Evolutionary conservation across 176 grass and related monocot species (phyloP).

Genomic region (Lolium perenne): DNA sequence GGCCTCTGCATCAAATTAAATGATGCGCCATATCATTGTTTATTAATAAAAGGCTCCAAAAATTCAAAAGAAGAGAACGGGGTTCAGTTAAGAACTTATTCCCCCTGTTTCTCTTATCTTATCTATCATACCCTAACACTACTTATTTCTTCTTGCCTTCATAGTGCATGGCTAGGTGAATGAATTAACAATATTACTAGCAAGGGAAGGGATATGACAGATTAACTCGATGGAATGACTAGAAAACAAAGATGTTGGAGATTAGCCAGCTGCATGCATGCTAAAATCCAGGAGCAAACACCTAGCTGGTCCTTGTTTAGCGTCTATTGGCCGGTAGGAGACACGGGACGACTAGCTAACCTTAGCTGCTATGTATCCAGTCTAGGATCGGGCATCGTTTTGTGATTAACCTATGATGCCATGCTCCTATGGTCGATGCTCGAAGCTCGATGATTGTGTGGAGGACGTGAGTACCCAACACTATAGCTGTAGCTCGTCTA

Average conservation of each 20-base stretch:
- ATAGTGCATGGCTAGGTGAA: neutral
- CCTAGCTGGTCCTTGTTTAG: constrained; percentile 28
- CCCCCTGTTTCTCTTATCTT: neutral
- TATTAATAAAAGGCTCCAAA: neutral
- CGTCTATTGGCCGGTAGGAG: constrained; percentile 21
- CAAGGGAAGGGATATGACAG: neutral
- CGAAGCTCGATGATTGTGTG: constrained; percentile 29
- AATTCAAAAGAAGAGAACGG: neutral
- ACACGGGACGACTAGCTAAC: neutral
- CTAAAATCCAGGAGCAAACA: constrained; percentile 29
- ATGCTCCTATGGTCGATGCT: constrained; percentile 22
- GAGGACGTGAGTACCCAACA: constrained; percentile 37
- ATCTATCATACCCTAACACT: neutral
- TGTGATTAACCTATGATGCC: constrained; percentile 45
- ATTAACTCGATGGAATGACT: neutral
- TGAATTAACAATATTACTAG: neutral
- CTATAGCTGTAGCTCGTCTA: neutral
- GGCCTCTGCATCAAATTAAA: too few species aligned
- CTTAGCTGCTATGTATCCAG: constrained; percentile 8
- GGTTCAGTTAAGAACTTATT: neutral
- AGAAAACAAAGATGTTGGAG: constrained; percentile 30
- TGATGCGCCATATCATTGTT: too few species aligned
- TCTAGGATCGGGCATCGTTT: constrained; percentile 36
- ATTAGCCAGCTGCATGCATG: constrained; percentile 21
- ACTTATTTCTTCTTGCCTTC: neutral